These are phyloP conservation scores for Backusella tuberculispora DNA, from an alignment of 192 early-diverging fungal genomes.

Conservation along the genomic window DNA sequence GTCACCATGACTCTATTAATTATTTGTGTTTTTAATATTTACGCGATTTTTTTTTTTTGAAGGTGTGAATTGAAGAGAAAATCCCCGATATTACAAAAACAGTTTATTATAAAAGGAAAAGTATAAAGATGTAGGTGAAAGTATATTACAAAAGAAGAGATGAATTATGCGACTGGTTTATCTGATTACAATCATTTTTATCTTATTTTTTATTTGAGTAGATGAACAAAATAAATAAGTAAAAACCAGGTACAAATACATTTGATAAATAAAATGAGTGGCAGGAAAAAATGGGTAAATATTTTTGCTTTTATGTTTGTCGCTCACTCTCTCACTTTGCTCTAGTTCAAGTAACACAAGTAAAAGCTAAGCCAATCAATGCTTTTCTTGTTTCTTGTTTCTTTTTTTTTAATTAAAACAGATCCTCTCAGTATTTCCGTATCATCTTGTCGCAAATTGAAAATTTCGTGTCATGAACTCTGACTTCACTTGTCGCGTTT, in stretches of 20 bases:
- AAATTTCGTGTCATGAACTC: no score
- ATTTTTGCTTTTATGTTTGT: neutral
- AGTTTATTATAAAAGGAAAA: no score
- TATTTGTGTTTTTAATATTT: neutral
- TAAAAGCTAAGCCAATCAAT: neutral
- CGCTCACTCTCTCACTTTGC: no score
- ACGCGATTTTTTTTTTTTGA: neutral
- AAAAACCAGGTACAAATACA: neutral
- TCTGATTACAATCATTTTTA: no score
- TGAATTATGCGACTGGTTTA: no score
- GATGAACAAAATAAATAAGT: neutral
- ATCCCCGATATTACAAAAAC: neutral
- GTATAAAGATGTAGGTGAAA: no score
- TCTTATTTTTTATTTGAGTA: neutral
- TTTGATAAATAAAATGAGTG: neutral
- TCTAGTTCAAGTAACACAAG: neutral
- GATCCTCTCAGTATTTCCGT: no score
- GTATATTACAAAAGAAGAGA: no score
- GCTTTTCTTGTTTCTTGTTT: neutral
- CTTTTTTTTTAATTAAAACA: neutral
- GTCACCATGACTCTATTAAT: neutral
- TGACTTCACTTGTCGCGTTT: no score
- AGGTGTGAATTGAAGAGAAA: neutral
- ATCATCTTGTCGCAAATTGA: no score
- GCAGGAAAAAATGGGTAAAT: constrained; percentile 1